Conservation (phyloP, 2,329 filamentous ascomycete species). For the Macrophomina tecta region DNA sequence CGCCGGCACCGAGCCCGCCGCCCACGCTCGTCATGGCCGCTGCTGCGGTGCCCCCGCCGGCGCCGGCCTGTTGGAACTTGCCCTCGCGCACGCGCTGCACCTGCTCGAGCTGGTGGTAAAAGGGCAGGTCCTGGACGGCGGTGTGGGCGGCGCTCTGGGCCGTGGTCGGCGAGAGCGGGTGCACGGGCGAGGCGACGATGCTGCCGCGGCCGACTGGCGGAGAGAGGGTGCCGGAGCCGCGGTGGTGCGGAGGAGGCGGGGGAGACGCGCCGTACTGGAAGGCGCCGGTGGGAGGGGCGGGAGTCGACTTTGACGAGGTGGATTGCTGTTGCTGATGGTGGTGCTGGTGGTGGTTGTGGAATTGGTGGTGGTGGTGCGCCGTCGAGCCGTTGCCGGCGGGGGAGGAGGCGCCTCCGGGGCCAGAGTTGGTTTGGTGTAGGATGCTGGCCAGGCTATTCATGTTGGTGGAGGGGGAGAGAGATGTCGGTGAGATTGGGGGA, state of each 20-base stretch:
- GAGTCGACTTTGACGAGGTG: slow-evolving; percentile 3
- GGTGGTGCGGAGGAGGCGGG: neutral
- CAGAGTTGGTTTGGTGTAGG: neutral
- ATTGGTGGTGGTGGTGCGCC: neutral
- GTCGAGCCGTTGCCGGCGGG: neutral
- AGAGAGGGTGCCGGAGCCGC: neutral
- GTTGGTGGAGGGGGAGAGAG: slow-evolving; percentile 13
- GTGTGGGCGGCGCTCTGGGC: neutral
- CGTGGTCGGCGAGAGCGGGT: slow-evolving; percentile 12
- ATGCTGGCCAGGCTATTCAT: slow-evolving; percentile 19
- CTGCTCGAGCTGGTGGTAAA: slow-evolving; percentile 23
- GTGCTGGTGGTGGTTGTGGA: neutral
- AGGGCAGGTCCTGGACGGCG: slow-evolving; percentile 15
- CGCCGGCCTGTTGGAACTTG: neutral
- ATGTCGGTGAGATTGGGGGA: slow-evolving; percentile 23
- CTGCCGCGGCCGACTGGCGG: neutral
- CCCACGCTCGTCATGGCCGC: neutral
- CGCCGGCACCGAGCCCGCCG: neutral
- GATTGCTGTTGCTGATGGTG: neutral
- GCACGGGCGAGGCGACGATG: neutral
- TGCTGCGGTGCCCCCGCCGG: neutral
- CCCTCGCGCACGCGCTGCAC: slow-evolving; percentile 21
- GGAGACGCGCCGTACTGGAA: neutral
- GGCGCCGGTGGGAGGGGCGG: slow-evolving; percentile 1
- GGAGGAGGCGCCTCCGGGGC: too few species aligned